Percentiles rank a stretch among this genome's conserved stretches.
Conservation (phyloP, 768 basidiomycete species). For the Boletus tomentosulus region DNA sequence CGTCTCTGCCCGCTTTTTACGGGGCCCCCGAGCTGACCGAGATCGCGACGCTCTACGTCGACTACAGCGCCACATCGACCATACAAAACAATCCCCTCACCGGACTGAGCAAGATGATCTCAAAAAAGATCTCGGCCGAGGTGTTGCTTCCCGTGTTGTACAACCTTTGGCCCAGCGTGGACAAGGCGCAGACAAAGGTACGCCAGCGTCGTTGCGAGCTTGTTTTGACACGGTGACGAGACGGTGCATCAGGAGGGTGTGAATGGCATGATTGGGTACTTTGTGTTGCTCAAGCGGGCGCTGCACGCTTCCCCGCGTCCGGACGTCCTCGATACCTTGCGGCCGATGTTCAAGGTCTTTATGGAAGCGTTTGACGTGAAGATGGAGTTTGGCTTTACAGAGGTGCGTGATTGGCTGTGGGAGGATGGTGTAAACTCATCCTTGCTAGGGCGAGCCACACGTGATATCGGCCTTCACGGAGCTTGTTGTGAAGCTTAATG, state of each 20-base stretch:
- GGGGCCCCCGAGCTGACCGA: conserved; percentile 53
- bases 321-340: conserved; percentile 62
- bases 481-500: conserved; percentile 89
- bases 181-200: conserved; percentile 37
- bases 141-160: conserved; percentile 62
- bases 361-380: conserved; percentile 68
- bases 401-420: conserved; percentile 19
- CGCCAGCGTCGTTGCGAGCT: neutral
- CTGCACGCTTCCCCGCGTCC: conserved; percentile 62
- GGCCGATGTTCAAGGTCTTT: conserved; percentile 71
- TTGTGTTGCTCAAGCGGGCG: conserved; percentile 61
- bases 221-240: neutral
- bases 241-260: conserved; percentile 19
- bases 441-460: conserved; percentile 45
- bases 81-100: conserved; percentile 28
- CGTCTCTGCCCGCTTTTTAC: conserved; percentile 82
- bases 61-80: conserved; percentile 26
- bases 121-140: conserved; percentile 68
- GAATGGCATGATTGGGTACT: conserved; percentile 42
- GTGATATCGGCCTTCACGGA: conserved; percentile 78
- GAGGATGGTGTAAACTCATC: neutral
- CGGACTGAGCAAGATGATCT: conserved; percentile 54
- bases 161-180: conserved; percentile 48
- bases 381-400: conserved; percentile 21
- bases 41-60: conserved; percentile 55